Percentiles rank a stretch among this genome's conserved stretches.
Conservation (phyloP, 2,329 filamentous ascomycete genomes). For the Aspergillus udagawae region DNA sequence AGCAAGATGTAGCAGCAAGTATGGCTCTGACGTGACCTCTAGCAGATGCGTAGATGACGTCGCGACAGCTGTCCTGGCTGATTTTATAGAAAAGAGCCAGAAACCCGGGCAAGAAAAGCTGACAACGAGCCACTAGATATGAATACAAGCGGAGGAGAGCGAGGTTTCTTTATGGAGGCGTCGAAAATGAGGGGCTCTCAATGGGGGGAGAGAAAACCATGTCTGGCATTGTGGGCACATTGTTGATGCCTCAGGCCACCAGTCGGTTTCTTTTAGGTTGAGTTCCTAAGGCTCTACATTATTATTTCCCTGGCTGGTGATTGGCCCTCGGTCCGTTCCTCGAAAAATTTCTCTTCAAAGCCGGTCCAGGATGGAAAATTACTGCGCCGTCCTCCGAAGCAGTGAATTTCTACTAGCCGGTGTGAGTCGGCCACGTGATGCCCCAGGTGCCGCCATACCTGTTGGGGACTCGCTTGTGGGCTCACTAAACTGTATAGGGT, state of each 20-base stretch:
- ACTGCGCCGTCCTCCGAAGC: not conserved
- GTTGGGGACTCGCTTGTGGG: slow-evolving; percentile 20
- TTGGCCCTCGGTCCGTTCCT: slow-evolving; percentile 8
- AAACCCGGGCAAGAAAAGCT: slow-evolving; percentile 10
- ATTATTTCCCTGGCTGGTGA: slow-evolving; percentile 12
- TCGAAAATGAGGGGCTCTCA: slow-evolving; percentile 19
- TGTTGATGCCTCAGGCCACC: slow-evolving; percentile 15
- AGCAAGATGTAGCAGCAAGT: slow-evolving; percentile 5
- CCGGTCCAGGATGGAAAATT: slow-evolving; percentile 2
- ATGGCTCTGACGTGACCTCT: slow-evolving; percentile 1
- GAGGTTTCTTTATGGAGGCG: slow-evolving; percentile 12
- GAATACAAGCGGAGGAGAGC: slow-evolving; percentile 4
- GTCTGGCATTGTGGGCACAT: slow-evolving; percentile 22
- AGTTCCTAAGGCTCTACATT: slow-evolving; percentile 8
- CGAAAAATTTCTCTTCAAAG: slow-evolving; percentile 9
- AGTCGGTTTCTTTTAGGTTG: not conserved
- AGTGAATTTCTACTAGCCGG: not conserved
- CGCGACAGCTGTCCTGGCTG: slow-evolving; percentile 13
- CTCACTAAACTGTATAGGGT: slow-evolving; percentile 11
- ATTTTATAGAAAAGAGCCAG: slow-evolving; percentile 9
- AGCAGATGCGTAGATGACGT: slow-evolving; percentile 7
- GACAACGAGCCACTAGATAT: slow-evolving; percentile 7
- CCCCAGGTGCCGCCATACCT: slow-evolving; percentile 15
- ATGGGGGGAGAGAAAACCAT: slow-evolving; percentile 19
- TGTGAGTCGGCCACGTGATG: not conserved